phyloP scores from a whole-genome alignment of 2,329 filamentous ascomycete species.

The Atkinsonella texensis region DNA sequence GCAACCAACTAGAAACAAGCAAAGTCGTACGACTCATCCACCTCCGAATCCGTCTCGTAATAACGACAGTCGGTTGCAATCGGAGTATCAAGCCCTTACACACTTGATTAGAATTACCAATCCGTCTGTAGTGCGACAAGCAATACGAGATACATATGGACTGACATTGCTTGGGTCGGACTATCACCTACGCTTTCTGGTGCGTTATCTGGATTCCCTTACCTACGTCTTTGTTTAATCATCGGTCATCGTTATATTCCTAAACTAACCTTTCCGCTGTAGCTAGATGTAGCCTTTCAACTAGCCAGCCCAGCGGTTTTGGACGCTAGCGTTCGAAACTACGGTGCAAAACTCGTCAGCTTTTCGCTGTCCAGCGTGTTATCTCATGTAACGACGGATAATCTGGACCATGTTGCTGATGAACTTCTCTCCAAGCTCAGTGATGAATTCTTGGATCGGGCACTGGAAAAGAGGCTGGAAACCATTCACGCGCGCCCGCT shows the following conservation, averaged over 20 bases:
- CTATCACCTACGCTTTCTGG: slow-evolving; percentile 40
- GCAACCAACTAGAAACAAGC: no score
- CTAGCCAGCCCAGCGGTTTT: slow-evolving; percentile 27
- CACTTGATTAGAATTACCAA: slow-evolving; percentile 26
- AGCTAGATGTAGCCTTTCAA: slow-evolving; percentile 39
- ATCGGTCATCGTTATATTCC: not conserved
- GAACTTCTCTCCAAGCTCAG: slow-evolving; percentile 34
- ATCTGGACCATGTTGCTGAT: slow-evolving; percentile 34
- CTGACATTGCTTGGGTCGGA: slow-evolving; percentile 37
- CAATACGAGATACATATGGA: slow-evolving; percentile 38
- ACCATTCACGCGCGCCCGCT: slow-evolving; percentile 42
- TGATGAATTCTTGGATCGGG: slow-evolving; percentile 38
- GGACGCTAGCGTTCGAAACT: slow-evolving; percentile 28
- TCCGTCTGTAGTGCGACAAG: slow-evolving; percentile 34
- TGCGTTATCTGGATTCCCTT: slow-evolving; percentile 22
- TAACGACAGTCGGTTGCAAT: not conserved
- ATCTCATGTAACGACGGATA: slow-evolving; percentile 23
- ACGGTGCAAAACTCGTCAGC: slow-evolving; percentile 31
- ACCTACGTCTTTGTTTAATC: not conserved
- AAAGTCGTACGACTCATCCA: not conserved
- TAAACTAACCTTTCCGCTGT: slow-evolving; percentile 13
- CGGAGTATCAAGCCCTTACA: slow-evolving; percentile 9
- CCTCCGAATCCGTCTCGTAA: not conserved
- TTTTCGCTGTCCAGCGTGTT: slow-evolving; percentile 30
- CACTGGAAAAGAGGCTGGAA: slow-evolving; percentile 36